Conservation (phyloP, 371 early-diverging fungal genomes). For the Apophysomyces sp. region DNA sequence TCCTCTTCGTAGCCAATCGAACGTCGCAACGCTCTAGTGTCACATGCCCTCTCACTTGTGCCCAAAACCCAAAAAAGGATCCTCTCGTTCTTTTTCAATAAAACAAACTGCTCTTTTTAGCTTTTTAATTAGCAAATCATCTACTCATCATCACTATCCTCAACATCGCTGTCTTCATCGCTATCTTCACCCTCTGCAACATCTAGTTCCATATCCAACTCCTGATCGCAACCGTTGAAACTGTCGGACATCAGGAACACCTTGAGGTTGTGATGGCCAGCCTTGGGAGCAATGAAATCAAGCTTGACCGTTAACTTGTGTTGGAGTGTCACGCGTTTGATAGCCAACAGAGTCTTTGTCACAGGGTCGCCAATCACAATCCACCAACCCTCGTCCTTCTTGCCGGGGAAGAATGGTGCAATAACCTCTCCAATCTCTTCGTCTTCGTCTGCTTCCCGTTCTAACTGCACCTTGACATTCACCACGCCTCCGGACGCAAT, state of each 20-base stretch:
- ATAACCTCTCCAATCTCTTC: conserved; percentile 70
- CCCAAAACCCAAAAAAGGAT: no score
- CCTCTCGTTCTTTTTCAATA: no score
- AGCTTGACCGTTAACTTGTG: conserved; percentile 65
- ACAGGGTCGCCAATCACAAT: conserved; percentile 85
- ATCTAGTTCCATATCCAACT: conserved; percentile 75
- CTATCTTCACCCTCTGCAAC: conserved; percentile 64
- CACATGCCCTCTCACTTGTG: no score
- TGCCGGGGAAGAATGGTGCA: conserved; percentile 91
- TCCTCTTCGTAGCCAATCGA: no score
- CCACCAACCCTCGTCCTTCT: conserved; percentile 98
- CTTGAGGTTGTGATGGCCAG: conserved; percentile 68
- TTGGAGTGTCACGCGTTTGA: conserved; percentile 86
- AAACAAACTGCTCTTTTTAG: no score
- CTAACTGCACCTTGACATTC: conserved; percentile 66
- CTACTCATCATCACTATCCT: conserved; percentile 22
- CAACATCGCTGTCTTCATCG: conserved; percentile 45
- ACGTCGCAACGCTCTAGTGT: no score
- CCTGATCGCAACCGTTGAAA: conserved; percentile 94
- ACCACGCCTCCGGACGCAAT: conserved; percentile 64
- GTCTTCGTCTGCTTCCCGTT: conserved; percentile 77
- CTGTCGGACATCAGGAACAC: conserved; percentile 93
- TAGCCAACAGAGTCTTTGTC: conserved; percentile 79
- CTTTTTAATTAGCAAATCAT: neutral
- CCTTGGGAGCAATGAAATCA: conserved; percentile 82